phyloP scores from a whole-genome alignment of 441 rosid species.

The Croton setiger region DNA sequence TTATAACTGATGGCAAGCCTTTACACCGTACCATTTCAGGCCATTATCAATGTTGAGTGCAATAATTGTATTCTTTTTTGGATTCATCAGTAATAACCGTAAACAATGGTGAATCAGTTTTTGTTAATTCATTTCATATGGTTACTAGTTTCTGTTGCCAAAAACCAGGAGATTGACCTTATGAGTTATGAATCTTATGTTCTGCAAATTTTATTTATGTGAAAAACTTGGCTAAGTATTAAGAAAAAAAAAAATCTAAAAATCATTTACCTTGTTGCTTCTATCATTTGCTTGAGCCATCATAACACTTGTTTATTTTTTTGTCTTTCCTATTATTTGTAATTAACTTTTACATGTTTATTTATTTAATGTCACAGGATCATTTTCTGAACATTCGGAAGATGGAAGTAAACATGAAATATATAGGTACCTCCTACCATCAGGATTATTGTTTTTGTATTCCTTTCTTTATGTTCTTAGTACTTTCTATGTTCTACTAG shows the following conservation, averaged over 20 bases:
- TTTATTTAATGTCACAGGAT: slow-evolving; percentile 46
- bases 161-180: background rate
- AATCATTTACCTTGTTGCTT: background rate
- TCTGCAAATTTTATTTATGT: background rate
- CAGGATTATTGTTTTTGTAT: background rate
- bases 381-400: slow-evolving; percentile 61
- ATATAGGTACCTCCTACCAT: slow-evolving; percentile 53
- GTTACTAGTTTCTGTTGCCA: background rate
- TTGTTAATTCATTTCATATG: background rate
- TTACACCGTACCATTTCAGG: background rate
- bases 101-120: background rate
- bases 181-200: no score
- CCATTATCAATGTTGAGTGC: background rate
- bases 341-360: slow-evolving; percentile 5
- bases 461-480: background rate
- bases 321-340: slow-evolving; percentile 5
- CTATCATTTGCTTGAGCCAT: background rate
- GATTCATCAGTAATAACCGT: background rate
- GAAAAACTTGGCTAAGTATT: background rate
- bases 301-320: background rate
- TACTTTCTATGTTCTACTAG: background rate
- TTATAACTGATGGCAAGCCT: background rate
- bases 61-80: background rate
- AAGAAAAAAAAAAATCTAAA: background rate
- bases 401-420: slow-evolving; percentile 80